Evolutionary conservation across 140 eudicot species (phyloP).

Genomic region (Flaveria floridana): DNA sequence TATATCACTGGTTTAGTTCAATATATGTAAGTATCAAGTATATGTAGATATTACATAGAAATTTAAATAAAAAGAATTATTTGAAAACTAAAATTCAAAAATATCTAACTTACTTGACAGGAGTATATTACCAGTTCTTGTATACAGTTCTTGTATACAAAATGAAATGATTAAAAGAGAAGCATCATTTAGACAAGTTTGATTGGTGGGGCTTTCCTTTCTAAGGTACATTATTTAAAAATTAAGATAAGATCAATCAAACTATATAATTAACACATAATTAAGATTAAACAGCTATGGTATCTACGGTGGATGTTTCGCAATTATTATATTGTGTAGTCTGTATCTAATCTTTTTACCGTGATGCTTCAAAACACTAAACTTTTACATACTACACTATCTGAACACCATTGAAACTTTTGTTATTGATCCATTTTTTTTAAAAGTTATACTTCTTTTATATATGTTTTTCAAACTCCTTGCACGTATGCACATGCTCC

Average conservation of each 20-base stretch:
- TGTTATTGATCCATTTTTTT: no score
- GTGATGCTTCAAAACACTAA: no score
- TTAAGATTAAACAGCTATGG: neutral
- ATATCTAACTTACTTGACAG: neutral
- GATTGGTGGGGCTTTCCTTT: conserved; percentile 2
- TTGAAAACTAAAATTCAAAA: neutral
- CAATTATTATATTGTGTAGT: no score
- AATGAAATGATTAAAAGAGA: conserved; percentile 13
- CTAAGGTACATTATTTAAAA: neutral
- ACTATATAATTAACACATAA: neutral
- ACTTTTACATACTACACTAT: no score
- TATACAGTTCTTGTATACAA: neutral
- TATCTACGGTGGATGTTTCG: neutral
- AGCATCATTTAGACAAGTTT: neutral
- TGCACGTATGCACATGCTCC: no score
- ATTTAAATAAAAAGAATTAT: neutral
- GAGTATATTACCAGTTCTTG: neutral
- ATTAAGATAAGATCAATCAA: neutral
- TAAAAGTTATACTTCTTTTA: no score
- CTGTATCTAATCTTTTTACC: no score
- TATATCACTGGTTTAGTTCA: neutral
- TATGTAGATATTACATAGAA: neutral
- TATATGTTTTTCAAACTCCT: no score
- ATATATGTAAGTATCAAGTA: neutral
- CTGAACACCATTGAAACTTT: no score